phyloP scores from a whole-genome alignment of 2,329 filamentous ascomycete genomes.

The Penicillium sp. region DNA sequence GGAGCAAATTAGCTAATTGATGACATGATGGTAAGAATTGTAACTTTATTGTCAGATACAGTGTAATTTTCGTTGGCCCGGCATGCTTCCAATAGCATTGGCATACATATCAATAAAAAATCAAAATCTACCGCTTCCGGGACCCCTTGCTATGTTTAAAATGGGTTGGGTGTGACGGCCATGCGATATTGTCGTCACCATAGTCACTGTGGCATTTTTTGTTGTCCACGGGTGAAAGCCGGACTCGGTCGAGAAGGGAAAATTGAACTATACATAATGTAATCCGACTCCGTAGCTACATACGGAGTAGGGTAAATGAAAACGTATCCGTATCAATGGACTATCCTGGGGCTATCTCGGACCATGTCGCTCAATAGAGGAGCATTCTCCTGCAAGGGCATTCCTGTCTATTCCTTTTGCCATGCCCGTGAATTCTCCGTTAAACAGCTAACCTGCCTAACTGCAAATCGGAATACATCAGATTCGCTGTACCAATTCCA shows the following conservation, averaged over 20 bases:
- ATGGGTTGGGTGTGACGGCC: constrained; percentile 5
- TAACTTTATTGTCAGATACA: neutral
- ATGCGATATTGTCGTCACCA: constrained; percentile 8
- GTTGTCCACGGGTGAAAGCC: neutral
- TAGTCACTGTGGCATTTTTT: neutral
- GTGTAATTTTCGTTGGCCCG: neutral
- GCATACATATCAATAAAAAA: constrained; percentile 11
- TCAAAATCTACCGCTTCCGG: constrained; percentile 14
- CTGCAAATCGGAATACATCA: constrained; percentile 3
- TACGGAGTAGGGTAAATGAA: neutral
- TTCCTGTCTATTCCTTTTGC: constrained; percentile 3
- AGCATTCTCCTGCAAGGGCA: constrained; percentile 18
- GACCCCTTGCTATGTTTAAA: constrained; percentile 13
- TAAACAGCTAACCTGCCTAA: neutral
- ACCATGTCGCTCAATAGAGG: constrained; percentile 9
- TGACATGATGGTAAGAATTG: constrained; percentile 13
- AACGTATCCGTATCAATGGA: neutral
- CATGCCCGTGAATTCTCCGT: constrained; percentile 15
- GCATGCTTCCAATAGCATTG: constrained; percentile 8
- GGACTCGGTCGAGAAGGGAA: neutral
- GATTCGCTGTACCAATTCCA: constrained; percentile 7
- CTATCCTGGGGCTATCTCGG: constrained; percentile 7
- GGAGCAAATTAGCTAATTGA: neutral
- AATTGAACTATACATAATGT: neutral
- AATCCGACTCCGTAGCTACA: too few species aligned